Conservation (phyloP, 805 yeast species). For the Candida ponderosae region DNA sequence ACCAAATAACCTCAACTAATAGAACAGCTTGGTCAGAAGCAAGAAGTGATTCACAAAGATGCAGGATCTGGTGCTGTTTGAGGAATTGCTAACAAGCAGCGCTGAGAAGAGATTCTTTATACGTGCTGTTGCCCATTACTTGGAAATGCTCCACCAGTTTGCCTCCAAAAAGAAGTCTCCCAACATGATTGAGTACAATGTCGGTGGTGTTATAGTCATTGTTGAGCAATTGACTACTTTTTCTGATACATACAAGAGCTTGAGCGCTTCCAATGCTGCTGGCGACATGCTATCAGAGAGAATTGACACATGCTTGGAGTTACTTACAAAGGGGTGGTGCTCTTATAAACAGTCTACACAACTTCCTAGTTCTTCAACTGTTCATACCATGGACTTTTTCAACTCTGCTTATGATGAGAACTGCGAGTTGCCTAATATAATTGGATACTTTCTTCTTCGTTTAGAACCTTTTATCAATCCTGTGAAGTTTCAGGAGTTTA, state of each 20-base stretch:
- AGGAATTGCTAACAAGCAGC: too few species aligned
- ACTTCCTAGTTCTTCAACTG: background rate
- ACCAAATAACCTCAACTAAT: too few species aligned
- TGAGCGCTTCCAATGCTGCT: background rate
- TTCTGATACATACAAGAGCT: background rate
- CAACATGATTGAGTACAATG: conserved; percentile 37
- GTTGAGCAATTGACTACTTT: conserved; percentile 7
- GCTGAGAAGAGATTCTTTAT: conserved; percentile 1
- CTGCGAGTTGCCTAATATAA: conserved; percentile 9
- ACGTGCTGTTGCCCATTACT: background rate
- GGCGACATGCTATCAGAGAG: background rate
- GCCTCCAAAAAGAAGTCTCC: conserved; percentile 7
- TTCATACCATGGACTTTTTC: background rate
- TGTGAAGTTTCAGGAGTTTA: conserved; percentile 2
- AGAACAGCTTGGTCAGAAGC: too few species aligned
- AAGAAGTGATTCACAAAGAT: too few species aligned
- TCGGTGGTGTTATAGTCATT: conserved; percentile 34
- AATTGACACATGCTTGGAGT: background rate
- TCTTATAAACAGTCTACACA: background rate
- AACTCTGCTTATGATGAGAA: conserved; percentile 7
- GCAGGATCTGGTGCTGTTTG: too few species aligned
- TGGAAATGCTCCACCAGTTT: background rate
- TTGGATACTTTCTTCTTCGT: conserved; percentile 8
- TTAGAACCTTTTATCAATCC: conserved; percentile 3
- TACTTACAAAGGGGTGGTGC: conserved; percentile 1